Evolutionary conservation across 176 grass and related monocot species (phyloP).

Genomic region (Eragrostis nindensis): DNA sequence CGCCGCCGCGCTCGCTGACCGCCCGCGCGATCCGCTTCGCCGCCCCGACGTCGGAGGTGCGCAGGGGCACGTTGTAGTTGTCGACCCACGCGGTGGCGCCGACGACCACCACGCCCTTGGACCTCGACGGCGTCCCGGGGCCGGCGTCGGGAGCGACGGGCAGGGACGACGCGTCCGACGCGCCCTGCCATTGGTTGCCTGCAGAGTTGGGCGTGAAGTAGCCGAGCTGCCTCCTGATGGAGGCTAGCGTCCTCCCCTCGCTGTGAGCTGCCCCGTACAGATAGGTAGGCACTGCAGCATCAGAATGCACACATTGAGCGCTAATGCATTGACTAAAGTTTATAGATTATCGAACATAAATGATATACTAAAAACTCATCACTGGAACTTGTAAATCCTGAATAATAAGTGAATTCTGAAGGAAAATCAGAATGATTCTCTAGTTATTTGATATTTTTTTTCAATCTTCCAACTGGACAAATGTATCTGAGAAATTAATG

Average conservation of each 20-base stretch:
- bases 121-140: conserved; percentile 8
- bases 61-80: conserved; percentile 79
- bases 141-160: conserved; percentile 58
- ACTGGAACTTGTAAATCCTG: neutral
- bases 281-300: conserved; percentile 59
- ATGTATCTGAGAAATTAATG: neutral
- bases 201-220: conserved; percentile 79
- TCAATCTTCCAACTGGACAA: neutral
- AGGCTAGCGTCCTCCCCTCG: conserved; percentile 63
- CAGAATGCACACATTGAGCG: neutral
- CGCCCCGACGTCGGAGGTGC: conserved; percentile 44
- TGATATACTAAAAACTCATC: no score
- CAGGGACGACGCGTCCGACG: conserved; percentile 18
- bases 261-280: conserved; percentile 71
- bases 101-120: conserved; percentile 70
- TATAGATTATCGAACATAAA: neutral
- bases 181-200: conserved; percentile 55
- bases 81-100: conserved; percentile 75
- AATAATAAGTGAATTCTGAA: no score
- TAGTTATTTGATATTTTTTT: neutral
- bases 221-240: conserved; percentile 67
- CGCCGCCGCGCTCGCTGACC: conserved; percentile 77
- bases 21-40: conserved; percentile 53
- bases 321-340: no score
- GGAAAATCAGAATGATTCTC: neutral